A percentile compares a stretch with the other conserved stretches of the same genome.
phyloP scores from a whole-genome alignment of 108 stramenopile genomes.

The Epipyxis sp. region DNA sequence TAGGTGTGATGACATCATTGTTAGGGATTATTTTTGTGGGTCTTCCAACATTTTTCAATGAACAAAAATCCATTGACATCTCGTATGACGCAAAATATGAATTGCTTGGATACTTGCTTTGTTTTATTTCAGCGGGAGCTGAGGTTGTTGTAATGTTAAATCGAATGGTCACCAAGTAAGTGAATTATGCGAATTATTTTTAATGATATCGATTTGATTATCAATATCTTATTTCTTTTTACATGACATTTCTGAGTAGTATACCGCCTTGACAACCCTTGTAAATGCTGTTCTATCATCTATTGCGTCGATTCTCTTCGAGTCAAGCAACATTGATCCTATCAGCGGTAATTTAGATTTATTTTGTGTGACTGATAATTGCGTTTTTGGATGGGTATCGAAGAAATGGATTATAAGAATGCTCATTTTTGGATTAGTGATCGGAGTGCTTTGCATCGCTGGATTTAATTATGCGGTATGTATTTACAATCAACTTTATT shows the following conservation, averaged over 20 bases:
- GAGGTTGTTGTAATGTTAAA: slow-evolving; percentile 21
- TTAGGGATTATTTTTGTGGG: not conserved
- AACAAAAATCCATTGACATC: not conserved
- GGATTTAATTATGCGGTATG: slow-evolving; percentile 26
- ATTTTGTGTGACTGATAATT: not conserved
- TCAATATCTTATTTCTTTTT: not conserved
- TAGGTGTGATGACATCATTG: slow-evolving; percentile 2
- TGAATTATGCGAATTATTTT: not conserved
- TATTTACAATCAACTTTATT: too few species aligned
- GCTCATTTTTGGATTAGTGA: slow-evolving; percentile 5
- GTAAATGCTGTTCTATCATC: not conserved
- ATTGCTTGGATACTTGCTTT: slow-evolving; percentile 5
- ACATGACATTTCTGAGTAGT: not conserved
- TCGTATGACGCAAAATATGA: not conserved
- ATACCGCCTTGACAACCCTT: not conserved
- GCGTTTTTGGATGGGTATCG: slow-evolving; percentile 20
- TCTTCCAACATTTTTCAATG: not conserved
- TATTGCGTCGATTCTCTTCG: not conserved
- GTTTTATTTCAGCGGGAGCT: slow-evolving; percentile 1
- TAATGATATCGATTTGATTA: not conserved
- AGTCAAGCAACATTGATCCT: not conserved
- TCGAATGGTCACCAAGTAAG: not conserved
- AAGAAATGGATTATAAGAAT: not conserved
- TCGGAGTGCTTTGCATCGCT: slow-evolving; percentile 25
- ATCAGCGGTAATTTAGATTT: not conserved